Percentiles rank a stretch among this genome's conserved stretches.
These are phyloP conservation scores for Colletotrichum noveboracense DNA, from an alignment of 2,329 filamentous ascomycete genomes.

Conservation along the genomic window DNA sequence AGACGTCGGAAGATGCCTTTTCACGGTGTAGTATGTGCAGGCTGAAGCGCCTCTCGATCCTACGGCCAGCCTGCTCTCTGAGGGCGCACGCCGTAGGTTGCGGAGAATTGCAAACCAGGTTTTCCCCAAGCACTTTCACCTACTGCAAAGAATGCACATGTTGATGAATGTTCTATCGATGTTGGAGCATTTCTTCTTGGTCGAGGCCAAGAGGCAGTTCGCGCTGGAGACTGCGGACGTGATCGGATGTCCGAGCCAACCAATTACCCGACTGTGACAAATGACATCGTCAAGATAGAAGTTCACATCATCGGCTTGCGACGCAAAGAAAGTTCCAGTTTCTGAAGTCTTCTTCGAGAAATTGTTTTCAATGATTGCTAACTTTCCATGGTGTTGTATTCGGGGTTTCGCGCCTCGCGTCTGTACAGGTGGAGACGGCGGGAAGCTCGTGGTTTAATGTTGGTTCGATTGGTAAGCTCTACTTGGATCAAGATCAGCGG, in stretches of 20 bases:
- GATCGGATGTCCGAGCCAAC: background rate
- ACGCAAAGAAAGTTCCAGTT: background rate
- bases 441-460: background rate
- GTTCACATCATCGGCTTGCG: background rate
- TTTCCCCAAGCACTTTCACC: background rate
- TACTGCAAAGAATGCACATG: background rate
- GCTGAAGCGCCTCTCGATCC: background rate
- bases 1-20: background rate
- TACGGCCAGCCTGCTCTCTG: background rate
- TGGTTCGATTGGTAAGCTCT: conserved; percentile 1
- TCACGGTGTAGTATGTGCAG: background rate
- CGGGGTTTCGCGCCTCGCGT: background rate
- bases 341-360: background rate
- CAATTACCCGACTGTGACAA: background rate
- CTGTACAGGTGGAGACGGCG: background rate
- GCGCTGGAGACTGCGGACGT: background rate
- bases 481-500: background rate
- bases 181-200: background rate
- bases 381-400: background rate
- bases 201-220: background rate
- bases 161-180: background rate
- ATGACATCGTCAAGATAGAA: background rate
- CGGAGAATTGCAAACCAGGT: background rate
- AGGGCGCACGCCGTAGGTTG: background rate
- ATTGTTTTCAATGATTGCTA: background rate